Conservation (phyloP, 1,139 yeast species). For the Schwanniomyces etchellsii region DNA sequence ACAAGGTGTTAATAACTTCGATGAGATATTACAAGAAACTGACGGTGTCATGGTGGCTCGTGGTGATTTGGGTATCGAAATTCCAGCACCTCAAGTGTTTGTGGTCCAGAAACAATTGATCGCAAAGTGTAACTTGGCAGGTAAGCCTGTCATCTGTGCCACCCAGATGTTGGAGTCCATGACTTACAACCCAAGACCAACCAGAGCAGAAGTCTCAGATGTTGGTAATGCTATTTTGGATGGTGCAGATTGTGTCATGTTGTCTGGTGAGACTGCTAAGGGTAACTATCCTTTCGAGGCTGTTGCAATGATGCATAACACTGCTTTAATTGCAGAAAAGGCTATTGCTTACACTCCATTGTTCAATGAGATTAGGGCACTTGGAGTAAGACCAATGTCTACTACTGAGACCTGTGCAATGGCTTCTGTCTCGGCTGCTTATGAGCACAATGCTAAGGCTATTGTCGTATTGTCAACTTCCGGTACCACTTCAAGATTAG, state of each 20-base stretch:
- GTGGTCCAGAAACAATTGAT: slow-evolving; percentile 98
- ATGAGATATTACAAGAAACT: slow-evolving; percentile 86
- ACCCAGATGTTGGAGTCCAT: slow-evolving; percentile 99
- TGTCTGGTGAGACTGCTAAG: slow-evolving; percentile 99
- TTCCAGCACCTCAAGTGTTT: slow-evolving; percentile 98
- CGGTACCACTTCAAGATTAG: slow-evolving; percentile 92
- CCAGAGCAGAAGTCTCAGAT: slow-evolving; percentile 99
- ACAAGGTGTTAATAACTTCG: slow-evolving; percentile 99
- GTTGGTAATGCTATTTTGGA: slow-evolving; percentile 98
- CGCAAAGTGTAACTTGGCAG: slow-evolving; percentile 98
- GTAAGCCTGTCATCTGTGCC: slow-evolving; percentile 99
- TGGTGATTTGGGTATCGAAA: slow-evolving; percentile 99
- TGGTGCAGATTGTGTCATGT: slow-evolving; percentile 99
- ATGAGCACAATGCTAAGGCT: slow-evolving; percentile 96
- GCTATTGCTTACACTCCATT: slow-evolving; percentile 87
- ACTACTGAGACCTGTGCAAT: slow-evolving; percentile 97
- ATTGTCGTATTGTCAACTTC: slow-evolving; percentile 93
- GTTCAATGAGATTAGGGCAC: slow-evolving; percentile 83
- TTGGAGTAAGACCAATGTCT: slow-evolving; percentile 84
- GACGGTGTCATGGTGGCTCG: slow-evolving; percentile 99
- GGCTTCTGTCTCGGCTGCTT: slow-evolving; percentile 93
- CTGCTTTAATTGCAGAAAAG: slow-evolving; percentile 93
- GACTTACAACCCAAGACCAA: slow-evolving; percentile 99
- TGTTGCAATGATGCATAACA: slow-evolving; percentile 98
- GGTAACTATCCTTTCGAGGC: slow-evolving; percentile 98